Evolutionary conservation across 2,329 filamentous ascomycete species (phyloP), one percentile per base, ranked within the genome.

Genomic region (Allantophomopsis lycopodina): DNA sequence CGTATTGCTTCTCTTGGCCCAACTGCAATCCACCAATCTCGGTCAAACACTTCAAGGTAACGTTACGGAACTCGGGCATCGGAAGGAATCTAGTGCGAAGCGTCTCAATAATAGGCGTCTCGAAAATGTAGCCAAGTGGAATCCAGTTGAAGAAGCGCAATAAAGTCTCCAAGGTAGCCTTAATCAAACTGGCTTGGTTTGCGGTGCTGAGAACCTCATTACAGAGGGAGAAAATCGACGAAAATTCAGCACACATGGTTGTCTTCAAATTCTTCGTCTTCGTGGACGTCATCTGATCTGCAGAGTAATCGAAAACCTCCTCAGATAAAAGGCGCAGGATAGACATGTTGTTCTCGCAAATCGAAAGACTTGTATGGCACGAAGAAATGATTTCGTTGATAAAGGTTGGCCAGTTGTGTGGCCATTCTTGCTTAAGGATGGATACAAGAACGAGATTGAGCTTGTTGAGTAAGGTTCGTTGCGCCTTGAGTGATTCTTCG

Each of bases 311-410:
- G 56, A 98, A 98, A 31, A 98, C 89, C 61, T 98, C 91, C 61
- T 98, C 91, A 6, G 91, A 98, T 35, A 98, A 73, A 52, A 98
- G 68, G 44, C 91, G 81, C 50, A 98, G 74, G 52, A 98, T 96
- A 48, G 85, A 87, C 91, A 98, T 98, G 70, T 98, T 98, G 69
- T 98, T 98, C 66, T 98, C 91, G 73, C 93, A 98, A 53, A 98
- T 93, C 31, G 89, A 91, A 40, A 98, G 69, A 62, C 83, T 95
- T 50, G 85, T 89, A 59, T 94, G 88, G 64, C 88, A 96, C 41
- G 91, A 89, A 16, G 86, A 83, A 53, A 98, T 87, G 62, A 98
- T 98, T 68, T 98, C 91, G 69, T 96, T 96, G 73, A 98, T 96
- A 63, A 98, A 98, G 15, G 87, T 94, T 10, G 93, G 91, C 91